phyloP scores from a whole-genome alignment of 495 filamentous ascomycete species.

The Aspergillus ellipticus region DNA sequence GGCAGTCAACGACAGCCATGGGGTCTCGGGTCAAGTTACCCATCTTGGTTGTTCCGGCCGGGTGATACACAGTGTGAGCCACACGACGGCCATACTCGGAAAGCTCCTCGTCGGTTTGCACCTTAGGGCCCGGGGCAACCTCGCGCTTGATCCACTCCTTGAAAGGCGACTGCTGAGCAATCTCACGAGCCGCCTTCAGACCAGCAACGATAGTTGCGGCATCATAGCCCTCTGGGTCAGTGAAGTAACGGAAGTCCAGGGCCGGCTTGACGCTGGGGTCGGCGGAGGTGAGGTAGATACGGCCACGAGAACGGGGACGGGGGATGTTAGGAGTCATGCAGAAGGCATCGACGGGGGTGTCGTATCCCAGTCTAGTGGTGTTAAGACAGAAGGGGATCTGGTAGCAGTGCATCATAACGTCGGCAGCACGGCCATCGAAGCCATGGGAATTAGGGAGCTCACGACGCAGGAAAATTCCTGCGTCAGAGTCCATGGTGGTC shows the following conservation, averaged over 20 bases:
- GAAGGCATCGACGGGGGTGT: constrained; percentile 71
- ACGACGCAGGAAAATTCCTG: constrained; percentile 77
- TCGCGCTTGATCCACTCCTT: constrained; percentile 75
- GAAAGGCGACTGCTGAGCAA: constrained; percentile 69
- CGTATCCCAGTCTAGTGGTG: constrained; percentile 69
- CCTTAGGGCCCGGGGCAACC: constrained; percentile 67
- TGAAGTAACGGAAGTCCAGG: constrained; percentile 86
- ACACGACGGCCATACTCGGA: constrained; percentile 69
- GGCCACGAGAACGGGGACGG: constrained; percentile 69
- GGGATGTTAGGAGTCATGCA: constrained; percentile 93
- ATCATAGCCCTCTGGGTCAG: constrained; percentile 78
- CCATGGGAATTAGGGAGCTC: constrained; percentile 60
- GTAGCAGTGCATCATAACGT: constrained; percentile 92
- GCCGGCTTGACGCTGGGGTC: constrained; percentile 74
- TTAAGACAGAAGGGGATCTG: constrained; percentile 80
- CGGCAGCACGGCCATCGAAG: constrained; percentile 63
- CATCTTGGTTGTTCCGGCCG: constrained; percentile 85
- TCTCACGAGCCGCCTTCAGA: constrained; percentile 64
- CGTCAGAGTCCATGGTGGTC: constrained; percentile 83
- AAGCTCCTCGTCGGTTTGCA: constrained; percentile 67
- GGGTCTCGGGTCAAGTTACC: constrained; percentile 60
- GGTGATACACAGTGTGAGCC: constrained; percentile 84
- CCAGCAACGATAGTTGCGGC: constrained; percentile 78
- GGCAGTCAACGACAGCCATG: constrained; percentile 61
- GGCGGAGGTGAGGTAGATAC: constrained; percentile 65